Conservation (phyloP, 805 yeast genomes). For the Diddensiella santjacobensis region DNA sequence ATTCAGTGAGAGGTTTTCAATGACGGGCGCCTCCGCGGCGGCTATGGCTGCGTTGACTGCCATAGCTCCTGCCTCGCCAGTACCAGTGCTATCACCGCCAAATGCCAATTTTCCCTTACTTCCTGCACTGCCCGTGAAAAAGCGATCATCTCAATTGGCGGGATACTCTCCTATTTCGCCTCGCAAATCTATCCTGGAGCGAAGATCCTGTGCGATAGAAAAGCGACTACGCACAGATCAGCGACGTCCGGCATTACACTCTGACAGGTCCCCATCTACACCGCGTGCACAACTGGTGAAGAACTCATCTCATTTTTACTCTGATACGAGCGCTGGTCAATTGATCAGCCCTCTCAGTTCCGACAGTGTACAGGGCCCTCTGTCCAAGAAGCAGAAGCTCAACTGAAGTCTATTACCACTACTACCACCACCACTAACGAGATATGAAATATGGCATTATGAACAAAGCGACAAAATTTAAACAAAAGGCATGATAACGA, state of each 20-base stretch:
- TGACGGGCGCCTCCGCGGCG: not conserved
- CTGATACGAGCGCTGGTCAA: not conserved
- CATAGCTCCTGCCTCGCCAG: slow-evolving; percentile 6
- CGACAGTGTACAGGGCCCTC: not conserved
- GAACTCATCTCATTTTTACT: not conserved
- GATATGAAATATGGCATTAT: not conserved
- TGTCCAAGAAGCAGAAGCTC: not conserved
- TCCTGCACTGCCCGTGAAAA: slow-evolving; percentile 1
- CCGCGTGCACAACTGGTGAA: not conserved
- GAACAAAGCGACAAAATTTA: too few relatives aligned
- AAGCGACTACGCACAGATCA: not conserved
- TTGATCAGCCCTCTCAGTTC: not conserved
- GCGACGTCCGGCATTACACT: not conserved
- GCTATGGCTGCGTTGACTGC: not conserved
- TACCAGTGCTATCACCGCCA: not conserved
- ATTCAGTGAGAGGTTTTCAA: not conserved
- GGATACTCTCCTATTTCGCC: not conserved
- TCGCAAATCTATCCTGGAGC: not conserved
- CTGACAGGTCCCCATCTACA: not conserved
- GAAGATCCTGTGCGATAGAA: not conserved
- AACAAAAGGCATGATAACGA: too few relatives aligned
- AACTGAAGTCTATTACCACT: too few relatives aligned
- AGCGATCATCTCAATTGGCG: not conserved
- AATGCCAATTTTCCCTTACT: not conserved
- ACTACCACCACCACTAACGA: not conserved